Percentiles rank a stretch among this genome's conserved stretches.
phyloP scores from a whole-genome alignment of 2,329 filamentous ascomycete genomes.

The Arthrobotrys entomopaga region DNA sequence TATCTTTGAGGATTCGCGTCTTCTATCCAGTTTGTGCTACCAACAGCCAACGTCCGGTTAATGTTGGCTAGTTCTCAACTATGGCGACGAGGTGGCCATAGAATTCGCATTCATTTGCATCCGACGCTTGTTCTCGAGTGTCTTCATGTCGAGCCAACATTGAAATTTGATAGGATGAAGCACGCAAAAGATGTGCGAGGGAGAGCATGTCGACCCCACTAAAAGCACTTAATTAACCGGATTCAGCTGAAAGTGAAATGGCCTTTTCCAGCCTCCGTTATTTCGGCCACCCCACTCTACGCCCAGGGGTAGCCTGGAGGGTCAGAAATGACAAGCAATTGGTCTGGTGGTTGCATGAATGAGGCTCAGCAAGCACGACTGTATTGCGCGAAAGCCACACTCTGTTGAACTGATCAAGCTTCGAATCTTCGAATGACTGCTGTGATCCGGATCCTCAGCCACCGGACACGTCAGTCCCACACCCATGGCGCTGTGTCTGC shows the following conservation, averaged over 20 bases:
- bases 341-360: conserved; percentile 24
- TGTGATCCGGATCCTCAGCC: conserved; percentile 26
- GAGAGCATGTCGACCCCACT: conserved; percentile 16
- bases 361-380: conserved; percentile 38
- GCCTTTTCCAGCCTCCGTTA: conserved; percentile 48
- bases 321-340: conserved; percentile 34
- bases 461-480: conserved; percentile 54
- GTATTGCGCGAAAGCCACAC: conserved; percentile 37
- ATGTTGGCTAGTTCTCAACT: conserved; percentile 6
- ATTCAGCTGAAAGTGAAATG: conserved; percentile 52
- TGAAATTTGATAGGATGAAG: conserved; percentile 46
- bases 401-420: background rate
- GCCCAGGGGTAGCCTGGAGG: conserved; percentile 19
- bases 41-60: conserved; percentile 3
- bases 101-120: conserved; percentile 6
- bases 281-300: conserved; percentile 51
- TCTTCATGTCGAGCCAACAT: conserved; percentile 38
- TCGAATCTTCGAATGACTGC: too few species aligned
- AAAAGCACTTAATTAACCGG: conserved; percentile 55
- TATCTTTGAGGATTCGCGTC: conserved; percentile 1
- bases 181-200: conserved; percentile 17
- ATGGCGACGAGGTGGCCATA: conserved; percentile 3
- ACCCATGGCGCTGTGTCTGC: conserved; percentile 13
- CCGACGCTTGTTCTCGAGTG: conserved; percentile 8
- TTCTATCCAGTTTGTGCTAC: conserved; percentile 24